Base-by-base conservation (phyloP, 2,329 filamentous ascomycete genomes). In the Arthrobotrys musiformis region DNA sequence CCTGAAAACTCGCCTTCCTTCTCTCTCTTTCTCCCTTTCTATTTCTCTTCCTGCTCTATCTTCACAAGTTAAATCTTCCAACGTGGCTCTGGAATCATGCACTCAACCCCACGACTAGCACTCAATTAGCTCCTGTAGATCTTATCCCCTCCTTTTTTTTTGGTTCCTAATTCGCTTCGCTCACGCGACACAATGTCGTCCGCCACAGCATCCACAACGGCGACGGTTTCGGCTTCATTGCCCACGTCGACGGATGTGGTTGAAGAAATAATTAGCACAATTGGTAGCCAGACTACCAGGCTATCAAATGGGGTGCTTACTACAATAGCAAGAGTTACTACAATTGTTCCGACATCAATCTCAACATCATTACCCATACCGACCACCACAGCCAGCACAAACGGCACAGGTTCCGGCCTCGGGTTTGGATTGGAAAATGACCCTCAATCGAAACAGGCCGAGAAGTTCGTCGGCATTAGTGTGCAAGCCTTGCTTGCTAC, bases 401-500 rank as follows among this genome's bases (percentile, higher is more conserved):
- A 40, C 15, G n/a, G 8, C 35, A 64, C 37, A 28, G 46, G 44
- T 5, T 26, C 54, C 5, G 24, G 17, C 11, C 19, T 68, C n/a
- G 33, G 44, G 33, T 46, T 62, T 26, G 17, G 19, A 17, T 44
- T 75, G 9, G 28, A 75, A 9, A 68, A 75, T 75, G 70, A 75
- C 33, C 70, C 70, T 22, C 19, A 40, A 11, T 17, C 70, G 11
- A 19, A 37, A 11, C 70, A 75, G 19, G 70, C 70, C 44, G 62
- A 54, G 24, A 75, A 69, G 37, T 69, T 62, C 26, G 63, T 69
- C 44, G 70, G 70, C 33, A 75, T 69, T 46, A 68, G 56, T 28
- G 70, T 75, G 44, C 63, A 69, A 46, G 70, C 63, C 22, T 33
- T 75, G 33, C 63, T 75, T 24, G 70, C 70, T 46, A 67, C 70